These are phyloP conservation scores for Cyclotella atomus DNA, from an alignment of 108 stramenopile species.

Conservation along the genomic window DNA sequence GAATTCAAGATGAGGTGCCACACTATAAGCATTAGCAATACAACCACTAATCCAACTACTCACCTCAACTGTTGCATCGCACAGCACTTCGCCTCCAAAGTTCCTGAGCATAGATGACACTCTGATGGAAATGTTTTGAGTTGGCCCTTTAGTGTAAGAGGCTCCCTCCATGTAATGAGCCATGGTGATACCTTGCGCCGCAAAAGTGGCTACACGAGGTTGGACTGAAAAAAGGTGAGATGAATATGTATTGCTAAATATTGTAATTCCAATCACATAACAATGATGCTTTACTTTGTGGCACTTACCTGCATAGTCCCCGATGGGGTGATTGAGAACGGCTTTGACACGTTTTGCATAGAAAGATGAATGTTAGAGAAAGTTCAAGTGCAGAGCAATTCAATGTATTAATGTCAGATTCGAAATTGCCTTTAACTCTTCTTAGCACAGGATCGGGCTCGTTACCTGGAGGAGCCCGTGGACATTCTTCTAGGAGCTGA, in stretches of 20 bases:
- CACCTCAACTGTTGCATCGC: slow-evolving; percentile 62
- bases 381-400: too few species aligned
- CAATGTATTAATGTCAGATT: too few species aligned
- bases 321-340: slow-evolving; percentile 61
- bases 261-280: not conserved
- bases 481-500: slow-evolving; percentile 42
- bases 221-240: too few species aligned
- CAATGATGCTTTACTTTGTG: not conserved
- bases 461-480: slow-evolving; percentile 43
- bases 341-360: too few species aligned
- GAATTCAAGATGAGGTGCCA: too few species aligned
- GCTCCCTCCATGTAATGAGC: slow-evolving; percentile 64
- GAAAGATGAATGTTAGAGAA: too few species aligned
- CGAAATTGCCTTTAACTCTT: too few species aligned
- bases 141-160: slow-evolving; percentile 53
- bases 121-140: slow-evolving; percentile 60
- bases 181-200: slow-evolving; percentile 68
- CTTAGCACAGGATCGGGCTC: slow-evolving; percentile 62
- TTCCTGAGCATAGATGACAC: slow-evolving; percentile 44
- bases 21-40: too few species aligned
- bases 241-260: not conserved
- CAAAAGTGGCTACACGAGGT: slow-evolving; percentile 49
- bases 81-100: slow-evolving; percentile 56
- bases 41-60: too few species aligned
- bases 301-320: slow-evolving; percentile 66